Evolutionary conservation across 805 yeast species (phyloP).

Genomic region (Candida gorgasii): DNA sequence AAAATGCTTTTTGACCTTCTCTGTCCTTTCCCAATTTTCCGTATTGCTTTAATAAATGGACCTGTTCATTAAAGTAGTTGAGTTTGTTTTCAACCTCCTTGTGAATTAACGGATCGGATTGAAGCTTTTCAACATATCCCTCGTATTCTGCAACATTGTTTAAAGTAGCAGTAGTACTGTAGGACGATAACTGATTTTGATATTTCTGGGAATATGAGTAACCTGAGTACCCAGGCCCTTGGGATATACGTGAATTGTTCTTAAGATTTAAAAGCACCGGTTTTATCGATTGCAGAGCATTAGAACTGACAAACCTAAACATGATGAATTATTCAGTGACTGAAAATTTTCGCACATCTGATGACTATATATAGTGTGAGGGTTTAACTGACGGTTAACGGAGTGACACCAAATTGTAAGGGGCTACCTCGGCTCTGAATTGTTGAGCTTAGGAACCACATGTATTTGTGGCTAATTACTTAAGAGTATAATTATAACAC

Average conservation of each 20-base stretch:
- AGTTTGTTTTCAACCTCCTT: constrained; percentile 23
- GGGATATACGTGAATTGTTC: constrained; percentile 19
- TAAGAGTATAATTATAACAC: no score
- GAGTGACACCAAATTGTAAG: no score
- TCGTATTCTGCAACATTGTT: constrained; percentile 10
- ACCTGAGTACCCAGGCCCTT: neutral
- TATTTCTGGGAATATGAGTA: constrained; percentile 17
- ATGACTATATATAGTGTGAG: constrained; percentile 6
- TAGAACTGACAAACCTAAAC: constrained; percentile 41
- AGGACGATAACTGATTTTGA: constrained; percentile 2
- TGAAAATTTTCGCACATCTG: constrained; percentile 5
- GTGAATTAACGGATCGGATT: constrained; percentile 24
- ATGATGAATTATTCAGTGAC: constrained; percentile 16
- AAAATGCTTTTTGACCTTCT: constrained; percentile 21
- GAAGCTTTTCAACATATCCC: constrained; percentile 21
- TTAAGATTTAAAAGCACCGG: constrained; percentile 41
- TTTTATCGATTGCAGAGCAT: constrained; percentile 36
- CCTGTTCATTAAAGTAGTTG: constrained; percentile 31
- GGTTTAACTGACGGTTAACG: no score
- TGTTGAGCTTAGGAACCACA: no score
- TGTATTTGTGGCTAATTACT: no score
- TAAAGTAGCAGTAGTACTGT: neutral
- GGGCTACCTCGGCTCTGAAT: no score
- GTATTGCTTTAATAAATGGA: constrained; percentile 23
- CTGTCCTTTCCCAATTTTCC: constrained; percentile 13